phyloP scores from a whole-genome alignment of 1,284 basidiomycete genomes.

The Rhodofomes roseus region DNA sequence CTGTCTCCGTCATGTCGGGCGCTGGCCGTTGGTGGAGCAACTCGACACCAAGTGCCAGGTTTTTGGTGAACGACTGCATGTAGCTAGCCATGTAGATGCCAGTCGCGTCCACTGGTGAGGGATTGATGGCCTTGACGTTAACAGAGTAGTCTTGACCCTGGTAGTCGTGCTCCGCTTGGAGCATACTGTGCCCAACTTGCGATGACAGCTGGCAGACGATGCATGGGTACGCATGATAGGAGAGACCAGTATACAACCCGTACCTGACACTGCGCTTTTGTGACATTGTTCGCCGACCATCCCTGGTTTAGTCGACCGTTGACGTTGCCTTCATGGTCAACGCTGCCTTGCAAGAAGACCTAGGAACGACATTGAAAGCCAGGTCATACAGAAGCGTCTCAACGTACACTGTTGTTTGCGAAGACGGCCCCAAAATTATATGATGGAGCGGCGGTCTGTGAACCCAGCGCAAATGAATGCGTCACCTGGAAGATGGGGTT shows the following conservation, averaged over 20 bases:
- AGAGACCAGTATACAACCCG: constrained; percentile 24
- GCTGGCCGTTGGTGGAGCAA: constrained; percentile 82
- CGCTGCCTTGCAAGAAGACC: constrained; percentile 90
- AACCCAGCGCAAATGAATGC: constrained; percentile 90
- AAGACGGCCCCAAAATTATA: constrained; percentile 97
- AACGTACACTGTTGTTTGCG: constrained; percentile 75
- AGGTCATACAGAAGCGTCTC: neutral
- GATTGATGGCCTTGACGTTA: constrained; percentile 92
- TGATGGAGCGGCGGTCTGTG: constrained; percentile 69
- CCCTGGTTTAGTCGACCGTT: constrained; percentile 89
- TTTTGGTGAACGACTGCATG: constrained; percentile 93
- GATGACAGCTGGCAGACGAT: constrained; percentile 49
- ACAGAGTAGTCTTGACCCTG: constrained; percentile 86
- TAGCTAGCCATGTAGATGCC: constrained; percentile 95
- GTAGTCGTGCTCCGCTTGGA: constrained; percentile 95
- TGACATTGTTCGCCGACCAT: constrained; percentile 78
- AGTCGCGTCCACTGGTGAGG: constrained; percentile 83
- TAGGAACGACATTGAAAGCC: constrained; percentile 28
- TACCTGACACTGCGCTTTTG: constrained; percentile 91
- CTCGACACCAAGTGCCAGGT: constrained; percentile 89
- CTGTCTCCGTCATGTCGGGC: constrained; percentile 71
- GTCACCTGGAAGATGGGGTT: constrained; percentile 98
- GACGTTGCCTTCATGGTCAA: constrained; percentile 92
- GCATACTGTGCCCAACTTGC: constrained; percentile 80
- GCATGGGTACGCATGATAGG: neutral